A percentile compares a stretch with the other conserved stretches of the same genome.
Evolutionary conservation across 2,329 filamentous ascomycete genomes (phyloP).

Genomic region (Neonectria ditissima): DNA sequence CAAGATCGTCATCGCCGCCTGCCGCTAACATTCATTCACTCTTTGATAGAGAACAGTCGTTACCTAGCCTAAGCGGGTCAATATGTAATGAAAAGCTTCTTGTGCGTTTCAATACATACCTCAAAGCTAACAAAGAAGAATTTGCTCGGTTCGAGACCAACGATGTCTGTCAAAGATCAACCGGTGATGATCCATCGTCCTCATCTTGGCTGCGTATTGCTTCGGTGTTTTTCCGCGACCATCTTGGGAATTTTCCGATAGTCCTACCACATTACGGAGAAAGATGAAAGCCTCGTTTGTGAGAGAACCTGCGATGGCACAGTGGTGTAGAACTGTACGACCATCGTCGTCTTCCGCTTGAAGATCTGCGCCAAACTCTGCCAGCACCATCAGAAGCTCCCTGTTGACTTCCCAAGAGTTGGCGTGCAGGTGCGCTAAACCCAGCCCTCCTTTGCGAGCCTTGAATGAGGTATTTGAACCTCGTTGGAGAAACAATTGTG

Average conservation of each 20-base stretch:
- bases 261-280: constrained; percentile 1
- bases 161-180: background rate
- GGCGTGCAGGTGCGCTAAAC: constrained; percentile 5
- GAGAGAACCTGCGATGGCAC: constrained; percentile 13
- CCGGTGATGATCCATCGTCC: background rate
- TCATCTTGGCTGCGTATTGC: constrained; percentile 17
- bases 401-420: background rate
- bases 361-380: constrained; percentile 7
- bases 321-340: constrained; percentile 14
- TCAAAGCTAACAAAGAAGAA: background rate
- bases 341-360: constrained; percentile 11
- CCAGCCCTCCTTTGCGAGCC: constrained; percentile 6
- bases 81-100: no score
- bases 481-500: background rate
- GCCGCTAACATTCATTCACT: no score
- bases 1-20: no score
- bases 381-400: constrained; percentile 1
- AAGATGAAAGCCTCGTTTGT: constrained; percentile 4
- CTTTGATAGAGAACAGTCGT: no score
- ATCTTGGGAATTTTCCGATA: constrained; percentile 6
- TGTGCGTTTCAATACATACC: no score
- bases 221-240: constrained; percentile 11
- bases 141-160: constrained; percentile 4
- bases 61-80: no score
- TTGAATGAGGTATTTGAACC: constrained; percentile 15